These are phyloP conservation scores for Vaccinium macrocarpon DNA, from an alignment of 148 eudicot species.

Conservation along the genomic window DNA sequence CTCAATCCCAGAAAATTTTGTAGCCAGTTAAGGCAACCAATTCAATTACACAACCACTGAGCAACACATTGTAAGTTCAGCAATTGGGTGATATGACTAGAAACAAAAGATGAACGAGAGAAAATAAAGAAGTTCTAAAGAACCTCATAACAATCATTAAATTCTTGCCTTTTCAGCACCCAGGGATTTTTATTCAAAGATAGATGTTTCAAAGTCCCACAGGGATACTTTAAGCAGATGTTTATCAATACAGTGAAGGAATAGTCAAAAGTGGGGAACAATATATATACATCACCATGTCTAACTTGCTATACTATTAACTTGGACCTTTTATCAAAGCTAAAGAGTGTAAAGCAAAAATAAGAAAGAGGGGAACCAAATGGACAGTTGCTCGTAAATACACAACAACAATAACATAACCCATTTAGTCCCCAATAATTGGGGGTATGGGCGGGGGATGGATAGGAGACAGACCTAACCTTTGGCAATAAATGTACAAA, in stretches of 20 bases:
- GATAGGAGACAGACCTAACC: too few relatives aligned
- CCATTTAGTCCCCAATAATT: too few relatives aligned
- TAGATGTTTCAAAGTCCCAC: not conserved
- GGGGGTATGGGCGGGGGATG: too few relatives aligned
- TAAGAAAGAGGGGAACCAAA: not conserved
- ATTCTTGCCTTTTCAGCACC: not conserved
- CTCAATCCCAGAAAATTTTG: not conserved
- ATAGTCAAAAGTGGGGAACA: not conserved
- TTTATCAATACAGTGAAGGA: not conserved
- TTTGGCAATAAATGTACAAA: too few relatives aligned
- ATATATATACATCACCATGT: not conserved
- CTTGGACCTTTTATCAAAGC: not conserved
- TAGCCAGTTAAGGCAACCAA: not conserved
- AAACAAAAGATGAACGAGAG: not conserved
- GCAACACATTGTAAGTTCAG: not conserved
- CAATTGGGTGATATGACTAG: not conserved
- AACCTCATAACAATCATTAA: not conserved
- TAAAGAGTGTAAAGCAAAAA: not conserved
- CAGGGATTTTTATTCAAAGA: not conserved
- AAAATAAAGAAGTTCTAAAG: not conserved
- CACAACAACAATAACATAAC: too few relatives aligned
- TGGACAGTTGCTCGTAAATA: not conserved
- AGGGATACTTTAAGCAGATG: not conserved
- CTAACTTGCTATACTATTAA: not conserved
- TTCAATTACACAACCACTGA: not conserved